phyloP scores from a whole-genome alignment of 2,329 filamentous ascomycete genomes.

The Botrytis hyacinthi region DNA sequence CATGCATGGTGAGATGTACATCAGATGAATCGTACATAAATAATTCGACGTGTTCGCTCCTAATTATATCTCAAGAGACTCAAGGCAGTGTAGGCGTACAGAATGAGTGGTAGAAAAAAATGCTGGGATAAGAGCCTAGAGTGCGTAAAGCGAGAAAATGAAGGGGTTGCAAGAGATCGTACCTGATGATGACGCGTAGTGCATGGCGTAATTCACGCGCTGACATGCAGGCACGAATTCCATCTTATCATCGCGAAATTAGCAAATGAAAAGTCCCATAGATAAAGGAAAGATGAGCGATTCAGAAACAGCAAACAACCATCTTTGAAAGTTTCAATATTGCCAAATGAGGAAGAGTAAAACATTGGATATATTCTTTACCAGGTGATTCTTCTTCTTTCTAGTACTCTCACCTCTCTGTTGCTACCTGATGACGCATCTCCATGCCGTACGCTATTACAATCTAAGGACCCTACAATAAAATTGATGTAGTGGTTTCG shows the following conservation, averaged over 20 bases:
- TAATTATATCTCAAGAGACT: neutral
- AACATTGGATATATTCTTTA: neutral
- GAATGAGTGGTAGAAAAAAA: neutral
- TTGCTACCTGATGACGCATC: neutral
- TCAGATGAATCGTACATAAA: neutral
- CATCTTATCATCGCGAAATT: neutral
- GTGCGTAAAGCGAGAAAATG: neutral
- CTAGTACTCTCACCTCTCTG: neutral
- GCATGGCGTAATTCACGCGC: neutral
- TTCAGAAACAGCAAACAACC: neutral
- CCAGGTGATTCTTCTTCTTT: neutral
- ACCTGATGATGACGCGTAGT: constrained; percentile 7
- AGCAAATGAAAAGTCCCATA: neutral
- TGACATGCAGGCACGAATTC: neutral
- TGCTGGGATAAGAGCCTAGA: neutral
- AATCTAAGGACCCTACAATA: neutral
- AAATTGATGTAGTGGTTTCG: neutral
- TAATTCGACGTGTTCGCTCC: neutral
- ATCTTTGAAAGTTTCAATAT: no score
- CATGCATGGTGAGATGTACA: neutral
- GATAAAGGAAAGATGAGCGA: neutral
- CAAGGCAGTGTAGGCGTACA: neutral
- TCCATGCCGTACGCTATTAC: neutral
- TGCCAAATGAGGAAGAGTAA: neutral
- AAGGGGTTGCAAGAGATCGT: neutral